Base-by-base conservation (phyloP, 768 basidiomycete species). In the Xerocomellus dryophilus region DNA sequence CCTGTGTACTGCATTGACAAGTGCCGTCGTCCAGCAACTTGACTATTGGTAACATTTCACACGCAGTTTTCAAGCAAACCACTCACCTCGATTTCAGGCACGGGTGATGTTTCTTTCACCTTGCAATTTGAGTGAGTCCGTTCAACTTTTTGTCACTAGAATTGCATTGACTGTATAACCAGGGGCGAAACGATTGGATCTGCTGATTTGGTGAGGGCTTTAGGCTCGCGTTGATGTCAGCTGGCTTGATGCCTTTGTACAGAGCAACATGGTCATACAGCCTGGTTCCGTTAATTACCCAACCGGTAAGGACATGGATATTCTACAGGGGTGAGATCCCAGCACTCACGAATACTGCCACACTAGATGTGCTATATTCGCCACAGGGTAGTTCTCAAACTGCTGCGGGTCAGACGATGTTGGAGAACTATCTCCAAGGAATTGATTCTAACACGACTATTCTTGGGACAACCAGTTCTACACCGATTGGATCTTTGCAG, bases 351-450 rank as follows among this genome's bases (percentile, higher is more conserved):
- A 44, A 44, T 17, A 34, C 36, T 55, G 8, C 42, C 25, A 21
- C 10, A 5, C 54, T 31, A 79, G 84, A 83, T 53, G 84, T 89
- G 5, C 74, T 82, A 45, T 88, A 78, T 68, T 74, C 80, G 10
- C 82, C 84, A 0, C 80, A 82, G 56, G 82, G 81, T 7, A 70
- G 63, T 20, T 80, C 82, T 7, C 43, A 67, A 47, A 67, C 73
- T n/a, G 61, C 74, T 1, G 79, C 84, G 2, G 86, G 87, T 20
- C 76, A 74, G 49, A 61, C 63, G 9, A 63, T 89, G 55, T 75
- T 90, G 43, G 79, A 86, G 67, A 84, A 85, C 64, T 89, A 81
- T 62, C 66, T 90, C n/a, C 81, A 86, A 69, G 87, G 85, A 17
- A 58, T 82, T 29, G 71, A 81, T 54, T 79, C 79, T 7, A 71